Evolutionary conservation across 345 rosid species (phyloP).

Genomic region (Euphorbia peplus): DNA sequence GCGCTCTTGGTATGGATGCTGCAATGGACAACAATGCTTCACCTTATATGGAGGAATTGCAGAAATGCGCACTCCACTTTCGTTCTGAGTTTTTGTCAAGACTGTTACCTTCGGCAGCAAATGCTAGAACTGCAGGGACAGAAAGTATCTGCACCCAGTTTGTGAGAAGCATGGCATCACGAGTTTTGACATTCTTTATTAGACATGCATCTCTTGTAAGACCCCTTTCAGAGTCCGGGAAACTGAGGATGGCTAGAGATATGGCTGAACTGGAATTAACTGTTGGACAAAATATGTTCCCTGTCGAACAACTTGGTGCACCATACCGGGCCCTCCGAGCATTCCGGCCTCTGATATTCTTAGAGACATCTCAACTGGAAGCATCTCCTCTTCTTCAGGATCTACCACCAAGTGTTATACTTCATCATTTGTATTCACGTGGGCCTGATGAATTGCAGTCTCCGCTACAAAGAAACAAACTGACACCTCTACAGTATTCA

Average conservation of each 20-base stretch:
- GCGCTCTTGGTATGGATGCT: slow-evolving; percentile 66
- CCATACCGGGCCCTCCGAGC: slow-evolving; percentile 97
- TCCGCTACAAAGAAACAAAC: slow-evolving; percentile 82
- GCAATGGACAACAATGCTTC: slow-evolving; percentile 85
- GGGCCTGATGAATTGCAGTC: slow-evolving; percentile 89
- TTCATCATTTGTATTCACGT: slow-evolving; percentile 90
- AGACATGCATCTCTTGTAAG: slow-evolving; percentile 92
- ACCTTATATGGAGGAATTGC: slow-evolving; percentile 96
- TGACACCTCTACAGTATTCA: slow-evolving; percentile 78
- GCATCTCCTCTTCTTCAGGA: slow-evolving; percentile 86
- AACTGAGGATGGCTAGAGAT: slow-evolving; percentile 92
- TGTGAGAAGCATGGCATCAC: slow-evolving; percentile 78
- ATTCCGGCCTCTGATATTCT: slow-evolving; percentile 83
- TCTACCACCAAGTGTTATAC: slow-evolving; percentile 78
- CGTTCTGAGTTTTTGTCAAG: slow-evolving; percentile 80
- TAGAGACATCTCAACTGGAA: slow-evolving; percentile 82
- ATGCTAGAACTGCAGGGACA: slow-evolving; percentile 47
- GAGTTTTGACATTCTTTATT: slow-evolving; percentile 83
- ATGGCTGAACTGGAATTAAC: slow-evolving; percentile 99
- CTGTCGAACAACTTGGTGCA: slow-evolving; percentile 95
- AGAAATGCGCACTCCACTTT: slow-evolving; percentile 82
- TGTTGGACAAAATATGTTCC: slow-evolving; percentile 89
- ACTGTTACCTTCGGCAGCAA: slow-evolving; percentile 69
- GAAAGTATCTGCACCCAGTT: slow-evolving; percentile 94
- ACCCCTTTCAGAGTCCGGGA: slow-evolving; percentile 97